Evolutionary conservation across 1,139 yeast species (phyloP).

Genomic region (Yamadazyma triangularis): DNA sequence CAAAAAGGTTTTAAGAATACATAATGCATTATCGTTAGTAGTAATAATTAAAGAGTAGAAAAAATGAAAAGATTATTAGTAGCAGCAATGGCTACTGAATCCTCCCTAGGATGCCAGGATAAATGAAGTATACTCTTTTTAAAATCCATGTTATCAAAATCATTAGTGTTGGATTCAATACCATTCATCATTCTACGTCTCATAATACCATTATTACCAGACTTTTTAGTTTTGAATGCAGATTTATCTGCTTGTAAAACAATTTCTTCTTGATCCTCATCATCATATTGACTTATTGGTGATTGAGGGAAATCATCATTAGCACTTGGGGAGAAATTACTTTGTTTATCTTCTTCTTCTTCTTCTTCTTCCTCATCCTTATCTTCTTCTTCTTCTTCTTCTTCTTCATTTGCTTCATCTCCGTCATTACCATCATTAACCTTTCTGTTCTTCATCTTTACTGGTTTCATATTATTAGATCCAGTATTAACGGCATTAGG

Average conservation of each 20-base stretch:
- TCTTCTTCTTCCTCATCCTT: slow-evolving; percentile 41
- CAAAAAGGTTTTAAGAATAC: too few relatives aligned
- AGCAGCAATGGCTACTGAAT: slow-evolving; percentile 97
- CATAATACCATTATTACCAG: slow-evolving; percentile 28
- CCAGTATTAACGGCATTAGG: slow-evolving; percentile 59
- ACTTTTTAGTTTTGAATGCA: slow-evolving; percentile 82
- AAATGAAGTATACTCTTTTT: slow-evolving; percentile 91
- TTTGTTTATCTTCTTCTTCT: slow-evolving; percentile 27
- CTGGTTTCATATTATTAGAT: slow-evolving; percentile 13
- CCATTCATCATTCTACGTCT: slow-evolving; percentile 47
- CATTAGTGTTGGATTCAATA: slow-evolving; percentile 42
- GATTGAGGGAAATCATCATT: slow-evolving; percentile 27
- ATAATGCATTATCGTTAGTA: slow-evolving; percentile 1
- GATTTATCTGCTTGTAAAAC: slow-evolving; percentile 96
- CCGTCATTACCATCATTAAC: slow-evolving; percentile 19
- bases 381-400: slow-evolving; percentile 33
- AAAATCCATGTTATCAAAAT: slow-evolving; percentile 85
- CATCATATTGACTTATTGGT: slow-evolving; percentile 34
- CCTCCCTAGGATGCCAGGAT: slow-evolving; percentile 98
- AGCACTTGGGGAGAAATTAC: slow-evolving; percentile 24
- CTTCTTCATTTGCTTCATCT: slow-evolving; percentile 27
- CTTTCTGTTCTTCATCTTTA: slow-evolving; percentile 16
- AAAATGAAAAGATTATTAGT: slow-evolving; percentile 88
- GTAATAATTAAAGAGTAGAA: slow-evolving; percentile 58
- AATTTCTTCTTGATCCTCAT: slow-evolving; percentile 65